Evolutionary conservation across 805 yeast species (phyloP), one percentile per base, ranked within the genome.

Genomic region (Sugiyamaella mastotermitis): DNA sequence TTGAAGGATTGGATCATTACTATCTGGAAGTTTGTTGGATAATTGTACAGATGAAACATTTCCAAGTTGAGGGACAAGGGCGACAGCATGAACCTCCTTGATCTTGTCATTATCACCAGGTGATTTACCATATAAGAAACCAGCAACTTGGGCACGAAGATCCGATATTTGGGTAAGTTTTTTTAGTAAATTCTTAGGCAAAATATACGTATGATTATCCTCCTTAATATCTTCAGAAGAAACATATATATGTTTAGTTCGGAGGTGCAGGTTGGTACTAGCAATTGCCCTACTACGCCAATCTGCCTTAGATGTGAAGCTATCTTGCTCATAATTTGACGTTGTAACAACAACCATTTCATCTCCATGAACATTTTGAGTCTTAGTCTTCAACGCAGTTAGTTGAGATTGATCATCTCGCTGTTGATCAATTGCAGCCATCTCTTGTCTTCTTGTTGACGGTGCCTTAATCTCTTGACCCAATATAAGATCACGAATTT

Each of bases 391-490:
- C 49, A 80, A 71, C 0, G 94, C 92, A 0, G 87, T 75, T 22
- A 80, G 62, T 17, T 49, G 46, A 25, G 61, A 57, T 10, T 59
- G 64, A 20, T 55, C 64, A 7, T 64, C 66, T 23, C 65, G 69
- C 33, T 64, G 64, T 33, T 64, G 61, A 23, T 68, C 71, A 35
- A 85, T 68, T 41, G 82, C 88, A 0, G 88, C 80, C 57, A 86
- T 75, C 51, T 80, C 83, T 60, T 88, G 96, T 51, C 96, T 72
- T 51, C 81, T 76, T 16, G 76, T 80, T 0, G 96, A 84, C 9
- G 97, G 96, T 0, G 94, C 94, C 50, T 77, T 76, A 40, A 92
- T 80, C 51, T 85, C 94, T 64, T 90, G 97, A 14, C 98, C 99
- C 37, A 92, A 69, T 38, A 92, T 90, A 52, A 92, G 71, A 61